These are phyloP conservation scores for Rhizoctonia solani DNA, from an alignment of 1,284 basidiomycete species.

Conservation along the genomic window DNA sequence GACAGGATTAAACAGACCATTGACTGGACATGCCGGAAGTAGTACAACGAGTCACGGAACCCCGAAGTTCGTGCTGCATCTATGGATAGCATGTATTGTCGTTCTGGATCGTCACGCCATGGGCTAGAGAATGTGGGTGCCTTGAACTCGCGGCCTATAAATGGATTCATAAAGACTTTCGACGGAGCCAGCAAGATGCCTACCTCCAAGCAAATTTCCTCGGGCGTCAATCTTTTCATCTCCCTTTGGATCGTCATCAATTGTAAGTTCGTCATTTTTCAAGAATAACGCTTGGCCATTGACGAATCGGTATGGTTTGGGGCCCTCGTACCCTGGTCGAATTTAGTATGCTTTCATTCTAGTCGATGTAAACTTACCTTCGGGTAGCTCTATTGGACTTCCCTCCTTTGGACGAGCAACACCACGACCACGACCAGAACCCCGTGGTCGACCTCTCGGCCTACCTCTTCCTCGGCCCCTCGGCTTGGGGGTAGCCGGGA, in stretches of 20 bases:
- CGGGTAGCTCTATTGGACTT: constrained; percentile 39
- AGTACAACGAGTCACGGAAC: constrained; percentile 95
- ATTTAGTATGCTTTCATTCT: constrained; percentile 1
- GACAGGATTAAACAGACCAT: neutral
- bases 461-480: constrained; percentile 56
- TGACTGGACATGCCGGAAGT: constrained; percentile 64
- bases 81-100: constrained; percentile 93
- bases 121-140: constrained; percentile 84
- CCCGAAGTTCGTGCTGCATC: constrained; percentile 95
- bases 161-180: constrained; percentile 9
- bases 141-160: constrained; percentile 82
- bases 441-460: constrained; percentile 46
- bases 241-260: constrained; percentile 83
- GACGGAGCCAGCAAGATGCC: constrained; percentile 42
- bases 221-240: constrained; percentile 88
- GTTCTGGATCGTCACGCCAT: constrained; percentile 73
- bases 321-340: constrained; percentile 51
- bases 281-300: constrained; percentile 77
- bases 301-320: constrained; percentile 71
- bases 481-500: constrained; percentile 50
- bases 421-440: constrained; percentile 29
- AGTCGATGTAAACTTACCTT: constrained; percentile 32
- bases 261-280: constrained; percentile 86
- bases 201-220: constrained; percentile 85
- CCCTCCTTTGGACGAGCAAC: constrained; percentile 38